Conservation (phyloP, 768 basidiomycete genomes). For the Boletus barrowsii region DNA sequence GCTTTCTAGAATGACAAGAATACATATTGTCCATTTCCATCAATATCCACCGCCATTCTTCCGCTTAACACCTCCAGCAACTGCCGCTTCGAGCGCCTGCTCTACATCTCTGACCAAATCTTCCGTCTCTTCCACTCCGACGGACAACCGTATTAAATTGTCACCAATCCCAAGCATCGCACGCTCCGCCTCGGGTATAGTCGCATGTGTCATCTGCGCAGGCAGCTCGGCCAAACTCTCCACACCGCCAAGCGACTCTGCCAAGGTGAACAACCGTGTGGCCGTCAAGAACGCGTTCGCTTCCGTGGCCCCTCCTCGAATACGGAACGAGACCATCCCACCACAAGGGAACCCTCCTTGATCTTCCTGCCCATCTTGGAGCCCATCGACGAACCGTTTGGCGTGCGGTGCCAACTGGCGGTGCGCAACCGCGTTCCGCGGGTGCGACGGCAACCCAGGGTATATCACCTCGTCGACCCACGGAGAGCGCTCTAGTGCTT, state of each 20-base stretch:
- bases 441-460: slow-evolving; percentile 72
- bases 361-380: slow-evolving; percentile 26
- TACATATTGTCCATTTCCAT: background rate
- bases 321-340: slow-evolving; percentile 81
- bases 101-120: slow-evolving; percentile 57
- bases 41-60: background rate
- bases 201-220: slow-evolving; percentile 84
- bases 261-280: slow-evolving; percentile 70
- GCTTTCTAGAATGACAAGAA: no score
- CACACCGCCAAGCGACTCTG: slow-evolving; percentile 88
- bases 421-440: slow-evolving; percentile 63
- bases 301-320: slow-evolving; percentile 47
- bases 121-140: slow-evolving; percentile 85
- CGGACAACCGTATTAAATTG: slow-evolving; percentile 73
- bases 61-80: background rate
- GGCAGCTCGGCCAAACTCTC: slow-evolving; percentile 90
- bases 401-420: slow-evolving; percentile 67
- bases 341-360: slow-evolving; percentile 76
- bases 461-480: slow-evolving; percentile 83
- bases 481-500: slow-evolving; percentile 48
- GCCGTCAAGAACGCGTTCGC: slow-evolving; percentile 68
- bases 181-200: slow-evolving; percentile 67
- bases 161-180: slow-evolving; percentile 72
- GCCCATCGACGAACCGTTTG: slow-evolving; percentile 51
- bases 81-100: slow-evolving; percentile 25